Percentiles rank a stretch among this genome's conserved stretches.
phyloP scores from a whole-genome alignment of 768 basidiomycete species.

The Pleurotus salmoneostramineus region DNA sequence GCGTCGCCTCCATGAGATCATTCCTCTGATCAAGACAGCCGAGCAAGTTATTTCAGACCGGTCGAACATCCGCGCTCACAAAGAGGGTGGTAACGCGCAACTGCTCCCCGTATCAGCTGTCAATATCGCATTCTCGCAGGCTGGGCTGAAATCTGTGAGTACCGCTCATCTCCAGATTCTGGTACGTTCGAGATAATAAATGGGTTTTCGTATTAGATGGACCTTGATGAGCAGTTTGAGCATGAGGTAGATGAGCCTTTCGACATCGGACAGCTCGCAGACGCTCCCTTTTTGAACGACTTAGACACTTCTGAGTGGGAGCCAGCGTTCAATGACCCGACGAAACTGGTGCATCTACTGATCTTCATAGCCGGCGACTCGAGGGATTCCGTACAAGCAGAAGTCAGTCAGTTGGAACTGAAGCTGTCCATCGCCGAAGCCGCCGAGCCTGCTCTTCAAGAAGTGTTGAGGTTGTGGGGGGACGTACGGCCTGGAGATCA shows the following conservation, averaged over 20 bases:
- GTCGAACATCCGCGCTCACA: constrained; percentile 32
- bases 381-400: constrained; percentile 31
- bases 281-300: constrained; percentile 36
- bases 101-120: constrained; percentile 37
- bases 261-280: constrained; percentile 32
- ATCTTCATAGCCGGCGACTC: constrained; percentile 46
- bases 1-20: constrained; percentile 31
- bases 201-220: constrained; percentile 22
- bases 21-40: constrained; percentile 43
- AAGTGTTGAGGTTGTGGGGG: constrained; percentile 31
- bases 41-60: constrained; percentile 37
- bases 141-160: constrained; percentile 37
- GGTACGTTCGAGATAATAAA: neutral
- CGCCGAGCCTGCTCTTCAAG: constrained; percentile 27
- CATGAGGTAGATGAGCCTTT: constrained; percentile 28
- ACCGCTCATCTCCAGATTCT: neutral
- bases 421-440: constrained; percentile 26
- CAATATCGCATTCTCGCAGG: constrained; percentile 52
- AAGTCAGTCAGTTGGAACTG: constrained; percentile 25
- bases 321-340: constrained; percentile 28
- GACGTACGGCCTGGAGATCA: constrained; percentile 41
- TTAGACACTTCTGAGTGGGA: constrained; percentile 40
- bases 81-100: constrained; percentile 23
- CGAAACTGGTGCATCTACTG: constrained; percentile 40
- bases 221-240: constrained; percentile 32